Percentiles rank a stretch among this genome's conserved stretches.
These are phyloP conservation scores for Alternaria arborescens DNA, from an alignment of 2,329 filamentous ascomycete species.

Conservation along the genomic window DNA sequence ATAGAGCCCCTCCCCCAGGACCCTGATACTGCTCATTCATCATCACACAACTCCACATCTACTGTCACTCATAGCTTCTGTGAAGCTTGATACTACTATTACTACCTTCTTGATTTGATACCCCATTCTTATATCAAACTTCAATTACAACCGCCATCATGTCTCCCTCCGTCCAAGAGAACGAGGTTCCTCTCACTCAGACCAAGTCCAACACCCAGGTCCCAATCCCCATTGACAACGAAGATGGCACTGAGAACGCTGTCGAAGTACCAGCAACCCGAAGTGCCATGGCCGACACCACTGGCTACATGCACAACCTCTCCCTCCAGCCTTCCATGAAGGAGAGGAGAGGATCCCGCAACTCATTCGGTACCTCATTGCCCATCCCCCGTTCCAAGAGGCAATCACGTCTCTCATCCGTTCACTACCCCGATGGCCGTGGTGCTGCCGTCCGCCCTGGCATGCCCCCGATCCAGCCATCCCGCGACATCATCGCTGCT, in stretches of 20 bases:
- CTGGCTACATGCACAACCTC: slow-evolving; percentile 76
- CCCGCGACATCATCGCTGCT: slow-evolving; percentile 72
- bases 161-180: slow-evolving; percentile 64
- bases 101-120: slow-evolving; percentile 14
- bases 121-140: slow-evolving; percentile 4
- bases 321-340: slow-evolving; percentile 72
- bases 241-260: slow-evolving; percentile 53
- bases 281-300: slow-evolving; percentile 72
- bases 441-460: slow-evolving; percentile 62
- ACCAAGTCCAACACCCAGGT: slow-evolving; percentile 36
- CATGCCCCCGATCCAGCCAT: slow-evolving; percentile 67
- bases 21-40: slow-evolving; percentile 21
- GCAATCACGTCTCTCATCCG: slow-evolving; percentile 71
- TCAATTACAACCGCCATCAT: slow-evolving; percentile 42
- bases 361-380: slow-evolving; percentile 77
- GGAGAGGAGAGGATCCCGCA: slow-evolving; percentile 73
- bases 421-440: slow-evolving; percentile 59
- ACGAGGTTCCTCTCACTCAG: slow-evolving; percentile 53
- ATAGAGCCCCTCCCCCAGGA: slow-evolving; percentile 35
- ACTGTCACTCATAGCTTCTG: slow-evolving; percentile 14
- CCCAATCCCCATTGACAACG: slow-evolving; percentile 44
- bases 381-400: slow-evolving; percentile 77
- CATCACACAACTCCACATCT: slow-evolving; percentile 14
- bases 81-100: slow-evolving; percentile 6
- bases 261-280: slow-evolving; percentile 76